Conservation (phyloP, 129 eudicot genomes). For the Pulicaria dysenterica region DNA sequence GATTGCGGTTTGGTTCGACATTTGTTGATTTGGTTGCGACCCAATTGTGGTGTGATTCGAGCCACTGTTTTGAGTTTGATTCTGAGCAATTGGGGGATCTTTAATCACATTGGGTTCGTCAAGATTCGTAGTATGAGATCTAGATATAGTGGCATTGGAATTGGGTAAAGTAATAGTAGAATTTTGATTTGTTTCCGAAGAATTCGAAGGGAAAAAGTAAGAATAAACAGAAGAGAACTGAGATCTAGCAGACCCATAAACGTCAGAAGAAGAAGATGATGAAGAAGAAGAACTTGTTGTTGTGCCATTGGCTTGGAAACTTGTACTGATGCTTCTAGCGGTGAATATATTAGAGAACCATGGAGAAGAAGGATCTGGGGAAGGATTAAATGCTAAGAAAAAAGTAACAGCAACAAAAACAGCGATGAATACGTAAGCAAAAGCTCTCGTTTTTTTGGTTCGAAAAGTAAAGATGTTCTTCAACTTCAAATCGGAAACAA, state of each 20-base stretch:
- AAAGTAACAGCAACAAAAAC: conserved; percentile 66
- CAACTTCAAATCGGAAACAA: conserved; percentile 58
- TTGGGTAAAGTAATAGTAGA: conserved; percentile 28
- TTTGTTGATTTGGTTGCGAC: conserved; percentile 5
- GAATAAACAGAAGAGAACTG: conserved; percentile 49
- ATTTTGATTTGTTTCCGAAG: conserved; percentile 34
- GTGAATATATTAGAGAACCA: conserved; percentile 63
- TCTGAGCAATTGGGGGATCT: conserved; percentile 26
- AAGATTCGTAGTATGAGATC: conserved; percentile 36
- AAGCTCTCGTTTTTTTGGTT: conserved; percentile 48
- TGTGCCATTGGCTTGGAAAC: conserved; percentile 20
- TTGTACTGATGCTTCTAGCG: background rate
- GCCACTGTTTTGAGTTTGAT: conserved; percentile 30
- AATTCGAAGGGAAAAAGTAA: conserved; percentile 60
- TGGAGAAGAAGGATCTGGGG: conserved; percentile 67
- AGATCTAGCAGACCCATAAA: conserved; percentile 34
- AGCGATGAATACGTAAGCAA: conserved; percentile 56
- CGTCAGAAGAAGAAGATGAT: conserved; percentile 23
- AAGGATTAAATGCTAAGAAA: conserved; percentile 72
- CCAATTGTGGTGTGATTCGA: conserved; percentile 31
- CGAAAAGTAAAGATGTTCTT: conserved; percentile 50
- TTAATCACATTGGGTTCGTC: conserved; percentile 27
- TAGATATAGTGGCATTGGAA: conserved; percentile 14
- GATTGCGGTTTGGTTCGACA: conserved; percentile 19
- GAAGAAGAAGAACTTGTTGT: conserved; percentile 5